phyloP scores from a whole-genome alignment of 1,284 basidiomycete genomes.

The Ustilago curta region DNA sequence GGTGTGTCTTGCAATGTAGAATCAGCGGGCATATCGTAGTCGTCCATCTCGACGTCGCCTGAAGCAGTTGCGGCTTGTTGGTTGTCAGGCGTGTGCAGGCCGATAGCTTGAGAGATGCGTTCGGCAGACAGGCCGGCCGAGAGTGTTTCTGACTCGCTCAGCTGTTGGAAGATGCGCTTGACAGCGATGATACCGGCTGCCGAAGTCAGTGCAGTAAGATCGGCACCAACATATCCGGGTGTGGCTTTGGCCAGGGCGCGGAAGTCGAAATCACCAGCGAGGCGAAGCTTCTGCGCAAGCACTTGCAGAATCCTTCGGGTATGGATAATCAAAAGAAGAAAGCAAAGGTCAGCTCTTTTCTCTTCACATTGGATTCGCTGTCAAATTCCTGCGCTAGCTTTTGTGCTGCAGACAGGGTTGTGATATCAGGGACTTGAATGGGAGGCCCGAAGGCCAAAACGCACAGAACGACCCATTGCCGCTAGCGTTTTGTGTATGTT shows the following conservation, averaged over 20 bases:
- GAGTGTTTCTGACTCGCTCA: conserved; percentile 69
- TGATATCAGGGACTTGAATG: conserved; percentile 58
- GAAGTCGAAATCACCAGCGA: conserved; percentile 85
- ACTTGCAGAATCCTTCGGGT: conserved; percentile 60
- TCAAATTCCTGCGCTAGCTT: not conserved
- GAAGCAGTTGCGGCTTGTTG: conserved; percentile 3
- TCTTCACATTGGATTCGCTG: not conserved
- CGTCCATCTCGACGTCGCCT: conserved; percentile 52
- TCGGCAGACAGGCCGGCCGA: conserved; percentile 28
- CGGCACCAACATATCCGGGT: conserved; percentile 96
- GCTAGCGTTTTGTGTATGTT: conserved; percentile 51
- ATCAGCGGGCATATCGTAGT: conserved; percentile 12
- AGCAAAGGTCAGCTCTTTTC: conserved; percentile 16
- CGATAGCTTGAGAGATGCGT: conserved; percentile 40
- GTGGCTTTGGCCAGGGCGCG: conserved; percentile 86
- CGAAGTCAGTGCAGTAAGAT: conserved; percentile 88
- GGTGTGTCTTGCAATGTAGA: not conserved
- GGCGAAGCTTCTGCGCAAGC: conserved; percentile 57
- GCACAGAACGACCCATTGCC: conserved; percentile 55
- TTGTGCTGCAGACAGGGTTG: conserved; percentile 10
- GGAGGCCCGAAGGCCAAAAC: conserved; percentile 53
- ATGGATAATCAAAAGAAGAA: not conserved
- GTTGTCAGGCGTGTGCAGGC: conserved; percentile 16
- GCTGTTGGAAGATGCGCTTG: conserved; percentile 89
- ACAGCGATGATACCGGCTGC: conserved; percentile 96